A percentile compares a stretch with the other conserved stretches of the same genome.
Evolutionary conservation across 2,329 filamentous ascomycete species (phyloP).

Genomic region (Cercospora sp.): DNA sequence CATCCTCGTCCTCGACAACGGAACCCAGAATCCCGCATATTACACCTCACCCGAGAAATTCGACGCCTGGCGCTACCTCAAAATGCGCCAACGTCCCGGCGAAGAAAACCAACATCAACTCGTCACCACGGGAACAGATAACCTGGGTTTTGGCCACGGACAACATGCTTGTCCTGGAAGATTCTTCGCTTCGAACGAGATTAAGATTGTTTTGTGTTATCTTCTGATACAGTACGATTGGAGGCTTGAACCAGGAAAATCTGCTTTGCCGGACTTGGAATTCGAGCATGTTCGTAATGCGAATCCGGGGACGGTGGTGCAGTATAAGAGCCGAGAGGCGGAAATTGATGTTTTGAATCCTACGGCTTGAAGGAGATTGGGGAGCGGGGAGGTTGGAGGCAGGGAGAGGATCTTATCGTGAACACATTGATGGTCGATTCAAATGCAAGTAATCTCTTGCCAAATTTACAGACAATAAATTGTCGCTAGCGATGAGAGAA

Average conservation of each 20-base stretch:
- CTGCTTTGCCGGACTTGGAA: not conserved
- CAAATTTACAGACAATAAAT: no score
- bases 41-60: conserved; percentile 27
- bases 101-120: conserved; percentile 30
- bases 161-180: conserved; percentile 30
- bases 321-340: not conserved
- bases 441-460: no score
- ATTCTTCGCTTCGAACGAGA: conserved; percentile 40
- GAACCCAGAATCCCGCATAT: not conserved
- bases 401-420: no score
- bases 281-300: not conserved
- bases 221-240: conserved; percentile 39
- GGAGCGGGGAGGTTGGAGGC: no score
- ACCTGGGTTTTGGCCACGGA: conserved; percentile 37
- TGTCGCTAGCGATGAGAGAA: not conserved
- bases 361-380: not conserved
- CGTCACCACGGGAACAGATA: conserved; percentile 23
- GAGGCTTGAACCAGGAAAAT: not conserved
- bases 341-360: not conserved
- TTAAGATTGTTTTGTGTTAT: conserved; percentile 39
- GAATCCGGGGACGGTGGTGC: not conserved
- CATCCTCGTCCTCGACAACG: conserved; percentile 21
- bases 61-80: conserved; percentile 28
- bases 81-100: conserved; percentile 26
- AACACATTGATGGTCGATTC: no score